phyloP scores from a whole-genome alignment of 306 rosid genomes.

The Geum urbanum region DNA sequence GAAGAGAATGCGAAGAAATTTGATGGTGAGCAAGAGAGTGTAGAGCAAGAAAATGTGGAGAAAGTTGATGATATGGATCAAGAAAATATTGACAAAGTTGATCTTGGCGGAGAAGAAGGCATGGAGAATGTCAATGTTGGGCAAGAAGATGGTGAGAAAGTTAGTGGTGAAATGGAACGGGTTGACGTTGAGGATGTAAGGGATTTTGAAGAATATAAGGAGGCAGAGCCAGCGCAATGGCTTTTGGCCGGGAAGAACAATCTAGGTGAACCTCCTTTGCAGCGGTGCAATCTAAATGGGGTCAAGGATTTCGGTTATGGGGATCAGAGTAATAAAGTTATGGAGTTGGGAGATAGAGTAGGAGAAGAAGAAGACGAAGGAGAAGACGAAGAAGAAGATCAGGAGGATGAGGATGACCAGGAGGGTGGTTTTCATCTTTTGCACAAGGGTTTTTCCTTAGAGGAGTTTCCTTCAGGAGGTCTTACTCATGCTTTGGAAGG shows the following conservation, averaged over 20 bases:
- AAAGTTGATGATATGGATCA: not conserved
- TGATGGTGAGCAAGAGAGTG: not conserved
- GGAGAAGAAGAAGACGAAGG: slow-evolving; percentile 30
- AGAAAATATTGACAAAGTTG: too few relatives aligned
- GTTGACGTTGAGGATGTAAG: slow-evolving; percentile 39
- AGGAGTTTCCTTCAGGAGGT: slow-evolving; percentile 60
- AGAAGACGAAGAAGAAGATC: slow-evolving; percentile 39
- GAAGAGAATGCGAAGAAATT: not conserved
- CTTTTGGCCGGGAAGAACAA: slow-evolving; percentile 41
- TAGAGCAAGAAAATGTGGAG: not conserved
- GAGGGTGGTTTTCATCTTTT: slow-evolving; percentile 56
- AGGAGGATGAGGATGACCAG: slow-evolving; percentile 46
- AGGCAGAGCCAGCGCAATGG: slow-evolving; percentile 51
- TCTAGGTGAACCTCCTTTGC: slow-evolving; percentile 40
- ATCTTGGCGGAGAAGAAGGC: too few relatives aligned
- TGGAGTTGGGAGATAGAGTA: slow-evolving; percentile 34
- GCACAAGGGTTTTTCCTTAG: slow-evolving; percentile 48
- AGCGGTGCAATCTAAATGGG: slow-evolving; percentile 44
- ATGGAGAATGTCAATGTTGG: too few relatives aligned
- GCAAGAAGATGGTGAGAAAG: not conserved
- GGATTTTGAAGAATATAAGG: slow-evolving; percentile 56
- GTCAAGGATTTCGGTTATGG: slow-evolving; percentile 33
- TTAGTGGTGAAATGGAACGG: slow-evolving; percentile 17
- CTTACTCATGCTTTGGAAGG: slow-evolving; percentile 60
- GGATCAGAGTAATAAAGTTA: slow-evolving; percentile 29